phyloP scores from a whole-genome alignment of 441 rosid genomes.

The Syzygium malaccense region DNA sequence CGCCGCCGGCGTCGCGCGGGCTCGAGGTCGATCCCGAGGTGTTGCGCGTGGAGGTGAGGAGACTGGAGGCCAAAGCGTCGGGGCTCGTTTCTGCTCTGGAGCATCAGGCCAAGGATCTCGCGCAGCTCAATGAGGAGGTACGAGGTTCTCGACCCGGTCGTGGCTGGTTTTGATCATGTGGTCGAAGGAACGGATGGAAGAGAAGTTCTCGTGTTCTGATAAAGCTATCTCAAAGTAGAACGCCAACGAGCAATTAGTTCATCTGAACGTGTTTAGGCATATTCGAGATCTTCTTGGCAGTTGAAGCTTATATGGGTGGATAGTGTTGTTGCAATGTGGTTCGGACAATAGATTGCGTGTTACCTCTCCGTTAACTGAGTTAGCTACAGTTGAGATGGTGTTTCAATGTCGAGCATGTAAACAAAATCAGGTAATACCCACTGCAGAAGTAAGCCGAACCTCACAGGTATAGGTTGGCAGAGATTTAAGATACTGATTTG shows the following conservation, averaged over 20 bases:
- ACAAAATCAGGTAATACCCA: background rate
- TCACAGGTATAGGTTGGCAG: background rate
- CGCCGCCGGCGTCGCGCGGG: conserved; percentile 9
- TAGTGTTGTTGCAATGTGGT: background rate
- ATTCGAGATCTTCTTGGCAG: background rate
- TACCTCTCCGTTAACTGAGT: background rate
- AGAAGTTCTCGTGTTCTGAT: background rate
- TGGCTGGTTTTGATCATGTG: background rate
- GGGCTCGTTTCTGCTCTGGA: conserved; percentile 41
- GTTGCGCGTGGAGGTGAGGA: conserved; percentile 45
- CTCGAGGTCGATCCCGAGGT: conserved; percentile 40
- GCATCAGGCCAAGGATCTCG: conserved; percentile 35
- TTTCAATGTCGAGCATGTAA: background rate
- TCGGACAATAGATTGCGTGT: background rate
- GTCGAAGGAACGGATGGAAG: background rate
- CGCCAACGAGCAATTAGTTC: background rate
- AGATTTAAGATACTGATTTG: background rate
- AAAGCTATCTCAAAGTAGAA: background rate
- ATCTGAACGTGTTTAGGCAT: background rate
- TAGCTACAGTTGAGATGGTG: background rate
- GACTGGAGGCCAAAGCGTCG: conserved; percentile 47
- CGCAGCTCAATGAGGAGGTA: conserved; percentile 50
- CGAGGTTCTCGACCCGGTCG: background rate
- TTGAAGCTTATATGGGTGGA: background rate
- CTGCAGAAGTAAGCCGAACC: background rate